These are phyloP conservation scores for Plasmodium vivax DNA, from an alignment of 169 alveolate genomes.

Conservation along the genomic window DNA sequence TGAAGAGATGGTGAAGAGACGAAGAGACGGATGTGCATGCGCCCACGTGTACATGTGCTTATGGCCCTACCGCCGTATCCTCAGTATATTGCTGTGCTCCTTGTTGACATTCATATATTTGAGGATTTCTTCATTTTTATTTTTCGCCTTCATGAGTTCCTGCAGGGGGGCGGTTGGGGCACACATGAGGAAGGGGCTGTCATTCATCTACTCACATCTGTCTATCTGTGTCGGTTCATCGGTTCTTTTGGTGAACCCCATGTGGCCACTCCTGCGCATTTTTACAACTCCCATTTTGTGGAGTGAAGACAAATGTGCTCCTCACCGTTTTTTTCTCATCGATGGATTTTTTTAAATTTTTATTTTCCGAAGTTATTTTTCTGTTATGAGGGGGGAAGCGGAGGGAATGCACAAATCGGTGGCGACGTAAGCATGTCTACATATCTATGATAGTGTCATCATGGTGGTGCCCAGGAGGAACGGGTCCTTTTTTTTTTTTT, in stretches of 20 bases:
- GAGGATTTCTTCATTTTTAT: constrained; percentile 59
- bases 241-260: not conserved
- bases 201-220: not conserved
- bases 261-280: not conserved
- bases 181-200: not conserved
- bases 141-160: constrained; percentile 53
- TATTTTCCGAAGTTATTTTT: constrained; percentile 64
- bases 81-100: constrained; percentile 69
- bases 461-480: not conserved
- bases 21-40: not conserved
- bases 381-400: not conserved
- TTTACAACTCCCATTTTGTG: not conserved
- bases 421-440: not conserved
- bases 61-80: constrained; percentile 52
- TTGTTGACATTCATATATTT: constrained; percentile 72
- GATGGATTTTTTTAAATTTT: constrained; percentile 61
- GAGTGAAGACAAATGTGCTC: not conserved
- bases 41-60: not conserved
- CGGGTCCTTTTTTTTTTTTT: not conserved
- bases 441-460: not conserved
- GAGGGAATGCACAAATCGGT: not conserved
- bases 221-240: not conserved
- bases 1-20: not conserved
- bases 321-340: constrained; percentile 68
- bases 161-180: not conserved